Evolutionary conservation across 2,329 filamentous ascomycete genomes (phyloP).

Genomic region (Penicillium thymicola): DNA sequence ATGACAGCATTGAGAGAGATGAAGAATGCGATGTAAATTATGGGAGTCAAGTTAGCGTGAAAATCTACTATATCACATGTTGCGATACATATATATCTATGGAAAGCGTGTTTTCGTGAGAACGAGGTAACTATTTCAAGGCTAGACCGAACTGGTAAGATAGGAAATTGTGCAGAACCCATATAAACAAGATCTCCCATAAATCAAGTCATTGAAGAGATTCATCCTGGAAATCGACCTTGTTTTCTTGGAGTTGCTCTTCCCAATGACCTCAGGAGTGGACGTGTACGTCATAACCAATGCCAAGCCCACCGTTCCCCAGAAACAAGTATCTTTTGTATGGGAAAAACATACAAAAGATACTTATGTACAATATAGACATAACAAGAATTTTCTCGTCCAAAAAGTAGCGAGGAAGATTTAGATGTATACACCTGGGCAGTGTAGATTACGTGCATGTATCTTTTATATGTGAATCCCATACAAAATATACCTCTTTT

Average conservation of each 20-base stretch:
- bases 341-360: too few relatives aligned
- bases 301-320: background rate
- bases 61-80: background rate
- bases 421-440: too few relatives aligned
- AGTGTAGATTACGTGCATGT: too few relatives aligned
- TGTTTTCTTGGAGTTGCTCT: background rate
- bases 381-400: too few relatives aligned
- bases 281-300: slow-evolving; percentile 23
- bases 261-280: background rate
- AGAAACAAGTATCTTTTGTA: too few relatives aligned
- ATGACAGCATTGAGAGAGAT: slow-evolving; percentile 83
- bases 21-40: slow-evolving; percentile 60
- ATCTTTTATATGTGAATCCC: background rate
- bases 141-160: slow-evolving; percentile 1
- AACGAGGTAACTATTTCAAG: background rate
- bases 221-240: background rate
- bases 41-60: background rate
- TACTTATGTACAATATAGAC: too few relatives aligned
- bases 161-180: background rate
- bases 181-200: background rate
- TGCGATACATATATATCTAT: background rate
- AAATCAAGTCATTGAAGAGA: background rate
- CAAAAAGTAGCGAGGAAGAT: too few relatives aligned
- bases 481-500: background rate
- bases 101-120: background rate